Base-by-base conservation (phyloP, 2,329 filamentous ascomycete species). In the Helminthosporium solani region DNA sequence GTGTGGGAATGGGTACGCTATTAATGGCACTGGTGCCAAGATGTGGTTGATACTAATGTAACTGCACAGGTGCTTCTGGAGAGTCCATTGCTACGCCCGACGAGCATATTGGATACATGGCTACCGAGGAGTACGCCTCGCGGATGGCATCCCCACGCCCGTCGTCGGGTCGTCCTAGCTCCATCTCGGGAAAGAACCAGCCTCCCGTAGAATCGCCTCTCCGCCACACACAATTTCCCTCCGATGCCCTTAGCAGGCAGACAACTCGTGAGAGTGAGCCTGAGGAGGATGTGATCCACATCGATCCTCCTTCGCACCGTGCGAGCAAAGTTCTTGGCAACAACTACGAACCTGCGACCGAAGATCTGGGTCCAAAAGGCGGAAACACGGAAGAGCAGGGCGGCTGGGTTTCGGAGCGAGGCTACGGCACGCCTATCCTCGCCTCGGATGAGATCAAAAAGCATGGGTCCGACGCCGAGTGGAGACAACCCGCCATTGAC, bases 71-170 rank as follows among this genome's bases (percentile, higher is more conserved):
- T 51, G 82, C 82, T 33, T 82, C 81, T 33, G 74, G 78, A 41
- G 80, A 80, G 41, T 78, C 83, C 46, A 72, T 81, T 40, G 84
- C 88, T 46, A 94, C 90, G 3, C 94, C 94, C 2, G 89, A 88
- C 58, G 92, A 97, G 61, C 88, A 97, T 66, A 83, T 95, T 58
- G 94, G 88, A 16, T 96, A 91, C 73, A 82, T 90, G 51, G 92
- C 90, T 11, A 86, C 84, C 9, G 90, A 96, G 54, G 86, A 95
- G 64, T 95, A 90, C 64, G 79, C 84, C 14, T 87, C 86, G 23
- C 86, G 89, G 50, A 84, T 90, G 50, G 78, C 82, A 35, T 87
- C 87, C n/a, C 86, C 87, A 7, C 78, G 73, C 40, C 81, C 82
- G 14, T 77, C 75, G 52, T 77, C 76, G 49, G 70, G 58, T 33